Evolutionary conservation across 2,329 filamentous ascomycete species (phyloP).

Genomic region (Pyrenochaeta sp.): DNA sequence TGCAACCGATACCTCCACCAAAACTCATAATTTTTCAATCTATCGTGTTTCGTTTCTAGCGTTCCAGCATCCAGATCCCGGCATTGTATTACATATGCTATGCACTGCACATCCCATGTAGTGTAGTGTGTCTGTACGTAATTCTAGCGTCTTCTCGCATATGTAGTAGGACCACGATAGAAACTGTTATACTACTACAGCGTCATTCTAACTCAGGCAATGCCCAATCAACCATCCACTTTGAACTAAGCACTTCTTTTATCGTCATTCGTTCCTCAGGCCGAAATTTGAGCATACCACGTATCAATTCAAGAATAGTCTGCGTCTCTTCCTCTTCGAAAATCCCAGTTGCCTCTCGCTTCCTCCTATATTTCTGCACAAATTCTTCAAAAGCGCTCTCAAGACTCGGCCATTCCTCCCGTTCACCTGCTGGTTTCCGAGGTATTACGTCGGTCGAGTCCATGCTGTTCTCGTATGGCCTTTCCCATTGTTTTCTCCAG

Average conservation of each 20-base stretch:
- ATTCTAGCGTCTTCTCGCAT: no score
- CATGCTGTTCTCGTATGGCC: constrained; percentile 1
- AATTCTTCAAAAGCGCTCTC: constrained; percentile 13
- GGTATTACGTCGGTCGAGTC: constrained; percentile 1
- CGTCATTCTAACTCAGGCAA: constrained; percentile 7
- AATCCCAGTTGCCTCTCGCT: constrained; percentile 2
- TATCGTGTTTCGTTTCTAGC: no score
- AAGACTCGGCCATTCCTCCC: constrained; percentile 14
- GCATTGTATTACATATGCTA: no score
- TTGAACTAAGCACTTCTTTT: constrained; percentile 13
- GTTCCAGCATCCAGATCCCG: no score
- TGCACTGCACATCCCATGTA: no score
- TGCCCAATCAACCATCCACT: constrained; percentile 16
- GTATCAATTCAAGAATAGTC: constrained; percentile 16
- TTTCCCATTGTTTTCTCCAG: constrained; percentile 15
- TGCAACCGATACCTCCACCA: no score
- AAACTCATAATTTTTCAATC: no score
- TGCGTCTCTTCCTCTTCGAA: constrained; percentile 15
- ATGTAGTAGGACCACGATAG: no score
- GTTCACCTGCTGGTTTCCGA: constrained; percentile 6
- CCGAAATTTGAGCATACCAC: constrained; percentile 16
- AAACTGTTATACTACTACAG: no score
- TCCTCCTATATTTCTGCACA: constrained; percentile 17
- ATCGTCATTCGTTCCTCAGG: constrained; percentile 16
- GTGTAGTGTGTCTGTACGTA: no score